Conservation (phyloP, 768 basidiomycete species). For the Lactifluus pinguis region DNA sequence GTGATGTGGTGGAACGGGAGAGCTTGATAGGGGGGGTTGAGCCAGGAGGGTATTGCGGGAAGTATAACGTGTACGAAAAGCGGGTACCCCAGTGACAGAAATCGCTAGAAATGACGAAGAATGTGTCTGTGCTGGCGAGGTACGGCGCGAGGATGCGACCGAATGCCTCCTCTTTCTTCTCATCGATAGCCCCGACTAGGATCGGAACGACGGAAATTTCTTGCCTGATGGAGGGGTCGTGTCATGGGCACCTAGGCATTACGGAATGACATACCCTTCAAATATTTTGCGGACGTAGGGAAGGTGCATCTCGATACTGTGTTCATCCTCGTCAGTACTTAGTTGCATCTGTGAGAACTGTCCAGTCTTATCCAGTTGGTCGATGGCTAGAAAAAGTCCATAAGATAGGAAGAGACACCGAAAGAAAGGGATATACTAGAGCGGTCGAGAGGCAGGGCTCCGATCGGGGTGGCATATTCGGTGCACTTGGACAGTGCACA, state of each 20-base stretch:
- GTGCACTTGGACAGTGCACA: conserved; percentile 80
- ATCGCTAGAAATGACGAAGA: conserved; percentile 90
- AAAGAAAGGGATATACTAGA: conserved; percentile 46
- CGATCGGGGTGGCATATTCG: conserved; percentile 79
- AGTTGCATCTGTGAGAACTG: conserved; percentile 61
- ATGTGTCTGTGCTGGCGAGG: conserved; percentile 65
- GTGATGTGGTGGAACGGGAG: conserved; percentile 32
- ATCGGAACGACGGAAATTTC: conserved; percentile 85
- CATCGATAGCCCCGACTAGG: conserved; percentile 71
- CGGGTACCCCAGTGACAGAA: conserved; percentile 96
- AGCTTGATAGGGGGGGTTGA: conserved; percentile 41
- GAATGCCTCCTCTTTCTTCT: conserved; percentile 48
- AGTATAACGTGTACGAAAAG: conserved; percentile 85
- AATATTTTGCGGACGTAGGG: conserved; percentile 85
- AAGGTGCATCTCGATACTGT: conserved; percentile 97
- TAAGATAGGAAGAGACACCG: neutral
- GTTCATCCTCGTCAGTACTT: conserved; percentile 82
- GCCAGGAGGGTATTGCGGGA: conserved; percentile 49
- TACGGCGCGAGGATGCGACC: conserved; percentile 75
- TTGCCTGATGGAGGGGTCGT: conserved; percentile 32
- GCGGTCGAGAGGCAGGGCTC: conserved; percentile 67
- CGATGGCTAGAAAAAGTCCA: conserved; percentile 42
- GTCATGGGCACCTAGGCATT: neutral
- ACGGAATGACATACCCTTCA: conserved; percentile 46
- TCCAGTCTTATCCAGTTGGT: conserved; percentile 53